Base-by-base conservation (phyloP, 2,329 filamentous ascomycete species). In the Colletotrichum theobromicola region DNA sequence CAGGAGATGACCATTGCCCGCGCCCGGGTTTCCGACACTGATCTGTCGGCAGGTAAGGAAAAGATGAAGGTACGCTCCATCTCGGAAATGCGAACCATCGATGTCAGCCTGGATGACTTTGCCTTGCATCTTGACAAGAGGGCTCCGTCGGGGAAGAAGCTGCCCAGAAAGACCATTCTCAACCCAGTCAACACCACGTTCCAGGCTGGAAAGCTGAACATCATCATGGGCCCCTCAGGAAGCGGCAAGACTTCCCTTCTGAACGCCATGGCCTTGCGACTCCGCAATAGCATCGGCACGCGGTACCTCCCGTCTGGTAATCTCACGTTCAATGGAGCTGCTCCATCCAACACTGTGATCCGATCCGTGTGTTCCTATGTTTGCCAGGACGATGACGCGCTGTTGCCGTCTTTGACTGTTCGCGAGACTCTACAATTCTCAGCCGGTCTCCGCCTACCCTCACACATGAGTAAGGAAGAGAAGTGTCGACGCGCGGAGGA, bases 141-240 rank as follows among this genome's bases (percentile, higher is more conserved):
- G 30, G 87, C 87, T 0, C 73, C 87, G 0, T 83, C 85, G 2
- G 90, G 90, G 10, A 88, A 87, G 78, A 91, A 85, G 72, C 75
- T 89, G 2, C 88, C 88, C 0, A 85, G 83, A 1, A 91, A 90
- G 79, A 87, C 83, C 0, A 95, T 96, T 13, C 84, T 96, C 16
- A 88, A 92, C 69, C 92, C 93, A 0, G 87, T 95, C 15, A 92
- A 88, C 2, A 86, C 93, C 0, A 90, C 89, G 0, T 95, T 96
- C 77, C 87, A 90, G 61, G 90, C 94, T 0, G 93, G 93, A 1
- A 86, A 89, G 16, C 80, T 96, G 16, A 95, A 95, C 76, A 89
- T 95, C 28, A 94, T 96, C 76, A 95, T 95, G 93, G 94, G 94
- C 0, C 94, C 94, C 0, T 95, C 93, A 0, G 94, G 94, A 0